Evolutionary conservation across 2,329 filamentous ascomycete genomes (phyloP), one percentile per base, ranked within the genome.

Genomic region (Xylariaceae sp.): DNA sequence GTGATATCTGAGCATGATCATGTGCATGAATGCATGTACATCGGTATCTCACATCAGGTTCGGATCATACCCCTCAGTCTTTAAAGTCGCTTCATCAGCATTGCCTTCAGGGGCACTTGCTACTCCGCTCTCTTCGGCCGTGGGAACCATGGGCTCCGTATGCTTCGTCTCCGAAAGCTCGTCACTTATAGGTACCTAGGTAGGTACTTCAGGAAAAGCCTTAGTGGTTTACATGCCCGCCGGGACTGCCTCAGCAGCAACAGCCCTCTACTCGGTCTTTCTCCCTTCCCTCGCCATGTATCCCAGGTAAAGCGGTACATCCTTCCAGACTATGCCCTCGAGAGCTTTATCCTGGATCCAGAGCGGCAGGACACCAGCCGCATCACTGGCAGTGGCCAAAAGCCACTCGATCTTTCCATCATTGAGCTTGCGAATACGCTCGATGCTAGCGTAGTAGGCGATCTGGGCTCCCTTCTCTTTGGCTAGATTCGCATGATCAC

Each of bases 341-440:
- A 88, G 73, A 3, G 78, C 81, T 63, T 80, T 60, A 53, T 81
- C 83, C 72, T 90, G 87, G 57, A 86, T 64, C 72, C 75, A 83
- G 63, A 76, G 72, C 0, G 88, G 88, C 48, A 91, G 61, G 27
- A 76, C 66, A 0, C 88, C 88, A 47, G 76, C 75, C 0, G 87
- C 87, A 64, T 91, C 80, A 51, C 83, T 86, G 11, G 83, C 79
- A 10, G 87, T 91, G 9, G 82, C 86, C 86, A 92, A 91, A 50
- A 85, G 72, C 88, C 88, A 94, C 66, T 86, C 83, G 42, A 88
- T 74, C 15, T 69, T 65, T 1, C 71, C 55, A 12, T 50, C 47
- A 5, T 68, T 59, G 4, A 76, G 52, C 59, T 75, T 70, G 48
- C 75, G 69, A 32, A 86, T 69, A 41, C 80, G 70, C 70, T 90